Percentiles rank a stretch among this genome's conserved stretches.
Evolutionary conservation across 2,329 filamentous ascomycete genomes (phyloP).

Genomic region (Ophiostoma tasmaniense): DNA sequence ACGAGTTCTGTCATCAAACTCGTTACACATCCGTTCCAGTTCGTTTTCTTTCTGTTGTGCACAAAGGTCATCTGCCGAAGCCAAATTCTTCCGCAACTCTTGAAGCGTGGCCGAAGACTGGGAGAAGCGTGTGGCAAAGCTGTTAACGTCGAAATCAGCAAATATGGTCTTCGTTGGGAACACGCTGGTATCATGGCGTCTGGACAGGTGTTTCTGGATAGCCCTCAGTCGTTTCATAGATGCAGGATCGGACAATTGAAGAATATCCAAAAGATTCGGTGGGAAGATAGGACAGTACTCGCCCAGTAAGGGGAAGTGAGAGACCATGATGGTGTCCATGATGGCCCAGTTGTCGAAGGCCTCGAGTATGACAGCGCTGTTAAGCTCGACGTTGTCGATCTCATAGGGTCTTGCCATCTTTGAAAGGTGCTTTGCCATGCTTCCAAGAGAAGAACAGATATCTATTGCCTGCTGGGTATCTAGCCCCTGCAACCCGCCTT

Average conservation of each 20-base stretch:
- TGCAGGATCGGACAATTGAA: slow-evolving; percentile 39
- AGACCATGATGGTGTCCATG: slow-evolving; percentile 43
- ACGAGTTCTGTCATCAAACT: slow-evolving; percentile 28
- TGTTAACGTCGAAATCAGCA: slow-evolving; percentile 32
- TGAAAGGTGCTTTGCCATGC: background rate
- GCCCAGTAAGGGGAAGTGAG: slow-evolving; percentile 37
- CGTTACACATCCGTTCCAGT: slow-evolving; percentile 26
- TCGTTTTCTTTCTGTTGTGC: slow-evolving; percentile 27
- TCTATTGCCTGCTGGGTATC: background rate
- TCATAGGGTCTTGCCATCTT: slow-evolving; percentile 30
- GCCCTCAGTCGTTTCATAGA: slow-evolving; percentile 44
- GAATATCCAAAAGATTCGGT: slow-evolving; percentile 41
- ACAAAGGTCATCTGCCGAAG: slow-evolving; percentile 17
- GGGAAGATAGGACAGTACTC: slow-evolving; percentile 45
- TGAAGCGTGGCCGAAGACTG: slow-evolving; percentile 26
- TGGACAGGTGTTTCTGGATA: slow-evolving; percentile 42
- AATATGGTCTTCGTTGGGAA: slow-evolving; percentile 37
- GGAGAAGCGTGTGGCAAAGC: slow-evolving; percentile 40
- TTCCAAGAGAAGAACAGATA: slow-evolving; percentile 24
- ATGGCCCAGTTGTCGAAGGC: slow-evolving; percentile 50
- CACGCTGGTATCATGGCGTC: slow-evolving; percentile 26
- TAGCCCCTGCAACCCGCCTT: background rate
- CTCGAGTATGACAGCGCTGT: slow-evolving; percentile 44
- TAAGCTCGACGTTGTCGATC: slow-evolving; percentile 37
- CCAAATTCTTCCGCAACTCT: slow-evolving; percentile 23